Base-by-base conservation (phyloP, 1,139 yeast genomes). In the Yamadazyma taylorii region DNA sequence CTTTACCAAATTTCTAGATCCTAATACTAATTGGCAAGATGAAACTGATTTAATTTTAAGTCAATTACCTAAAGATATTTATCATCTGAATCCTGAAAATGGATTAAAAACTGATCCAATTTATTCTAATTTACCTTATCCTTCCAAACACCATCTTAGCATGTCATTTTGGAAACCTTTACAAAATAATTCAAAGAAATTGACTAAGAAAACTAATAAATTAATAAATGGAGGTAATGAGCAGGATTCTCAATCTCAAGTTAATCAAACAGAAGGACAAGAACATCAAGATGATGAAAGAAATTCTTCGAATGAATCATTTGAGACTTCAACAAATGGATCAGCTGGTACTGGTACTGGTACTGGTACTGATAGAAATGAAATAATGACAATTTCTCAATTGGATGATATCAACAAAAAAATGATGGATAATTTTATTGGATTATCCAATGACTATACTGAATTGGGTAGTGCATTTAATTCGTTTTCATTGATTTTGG, bases 1-100 rank as follows among this genome's bases (percentile, higher is more conserved):
- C 34, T 84, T 87, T 51, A 75, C 79, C 27, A 80, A 84, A 54
- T 90, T 90, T 54, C 61, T 90, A 45, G 95, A 89, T 54, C 95
- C 97, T 5, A 83, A 84, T 47, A 79, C 86, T 3, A 82, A 82
- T 51, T 90, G 95, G 95, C 60, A 69, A 17, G 77, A 71, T 44
- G 83, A 78, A 48, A 69, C 67, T 13, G 44, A 59, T 12, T 49
- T 71, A 25, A 63, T 71, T 8, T 52, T 56, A 17, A 61, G 61
- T 38, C 75, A 69, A 40, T 53, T 72, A 23, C 76, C 77, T 2
- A 67, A 65, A 41, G 63, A 69, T 12, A 61, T 68, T 2, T 71
- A 69, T 41, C 59, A 56, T 40, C 53, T 85, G 88, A 48, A 85
- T 75, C 57, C 81, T 57, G 61, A 78, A 74, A 70, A 72, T 46